A percentile compares a stretch with the other conserved stretches of the same genome.
Evolutionary conservation across 2,329 filamentous ascomycete genomes (phyloP).

Genomic region (Periconia sp.): DNA sequence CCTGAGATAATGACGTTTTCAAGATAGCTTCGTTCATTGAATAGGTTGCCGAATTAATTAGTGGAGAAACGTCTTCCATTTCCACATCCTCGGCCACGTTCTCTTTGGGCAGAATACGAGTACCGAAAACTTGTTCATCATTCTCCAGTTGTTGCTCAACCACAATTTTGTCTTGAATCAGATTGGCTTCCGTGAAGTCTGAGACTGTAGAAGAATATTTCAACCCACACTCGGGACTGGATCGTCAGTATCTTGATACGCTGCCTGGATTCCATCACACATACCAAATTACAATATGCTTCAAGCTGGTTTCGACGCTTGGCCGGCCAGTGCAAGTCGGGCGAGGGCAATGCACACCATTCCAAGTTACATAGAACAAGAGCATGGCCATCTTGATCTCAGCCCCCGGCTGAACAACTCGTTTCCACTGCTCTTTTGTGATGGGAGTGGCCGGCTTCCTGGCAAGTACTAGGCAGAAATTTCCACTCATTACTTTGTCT

Average conservation of each 20-base stretch:
- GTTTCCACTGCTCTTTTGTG: neutral
- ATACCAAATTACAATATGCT: neutral
- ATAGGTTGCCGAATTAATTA: no score
- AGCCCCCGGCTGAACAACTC: neutral
- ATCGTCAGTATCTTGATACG: neutral
- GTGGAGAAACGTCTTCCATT: neutral
- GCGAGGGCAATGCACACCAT: neutral
- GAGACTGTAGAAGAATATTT: neutral
- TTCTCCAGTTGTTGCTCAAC: neutral
- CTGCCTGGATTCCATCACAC: neutral
- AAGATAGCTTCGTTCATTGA: neutral
- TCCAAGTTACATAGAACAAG: neutral
- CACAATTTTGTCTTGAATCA: neutral
- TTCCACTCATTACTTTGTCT: neutral
- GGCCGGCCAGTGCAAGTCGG: neutral
- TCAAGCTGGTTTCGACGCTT: neutral
- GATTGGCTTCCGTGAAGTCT: neutral
- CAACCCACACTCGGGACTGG: neutral
- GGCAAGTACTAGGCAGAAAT: slow-evolving; percentile 2
- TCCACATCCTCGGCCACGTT: neutral
- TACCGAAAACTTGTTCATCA: neutral
- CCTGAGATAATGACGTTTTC: no score
- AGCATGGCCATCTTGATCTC: neutral
- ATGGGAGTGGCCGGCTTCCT: neutral
- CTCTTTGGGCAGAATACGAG: neutral